A percentile compares a stretch with the other conserved stretches of the same genome.
These are phyloP conservation scores for Eimeria tenella DNA, from an alignment of 169 alveolate species.

Conservation along the genomic window DNA sequence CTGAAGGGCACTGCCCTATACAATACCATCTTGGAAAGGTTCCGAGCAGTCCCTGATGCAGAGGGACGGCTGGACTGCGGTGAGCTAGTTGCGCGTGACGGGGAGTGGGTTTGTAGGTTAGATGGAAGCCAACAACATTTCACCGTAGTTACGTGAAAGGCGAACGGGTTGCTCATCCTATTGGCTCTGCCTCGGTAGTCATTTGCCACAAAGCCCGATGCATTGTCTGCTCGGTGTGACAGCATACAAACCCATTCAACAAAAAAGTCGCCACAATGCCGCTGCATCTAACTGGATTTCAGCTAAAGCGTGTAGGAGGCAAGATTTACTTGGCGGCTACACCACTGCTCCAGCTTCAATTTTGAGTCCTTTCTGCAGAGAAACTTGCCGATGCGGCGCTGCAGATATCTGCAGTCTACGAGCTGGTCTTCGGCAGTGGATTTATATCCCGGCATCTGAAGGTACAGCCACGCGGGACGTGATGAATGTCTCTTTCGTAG, in stretches of 20 bases:
- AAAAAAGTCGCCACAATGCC: too few species aligned
- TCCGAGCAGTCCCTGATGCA: constrained; percentile 46
- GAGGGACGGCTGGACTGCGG: constrained; percentile 58
- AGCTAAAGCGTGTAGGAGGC: too few species aligned
- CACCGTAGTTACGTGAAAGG: background rate
- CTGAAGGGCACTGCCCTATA: constrained; percentile 60
- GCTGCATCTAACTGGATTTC: too few species aligned
- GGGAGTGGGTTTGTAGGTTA: too few species aligned
- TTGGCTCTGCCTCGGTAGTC: too few species aligned
- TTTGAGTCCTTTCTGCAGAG: constrained; percentile 47
- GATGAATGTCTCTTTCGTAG: background rate
- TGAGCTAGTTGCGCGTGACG: background rate
- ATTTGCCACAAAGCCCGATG: too few species aligned
- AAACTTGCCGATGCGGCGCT: constrained; percentile 74
- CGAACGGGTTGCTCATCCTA: background rate
- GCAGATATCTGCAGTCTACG: constrained; percentile 68
- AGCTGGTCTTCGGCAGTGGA: constrained; percentile 54
- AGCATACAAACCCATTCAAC: too few species aligned
- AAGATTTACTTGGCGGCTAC: too few species aligned
- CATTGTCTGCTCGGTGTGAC: too few species aligned
- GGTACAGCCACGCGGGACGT: background rate
- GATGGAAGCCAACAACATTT: too few species aligned
- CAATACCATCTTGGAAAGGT: constrained; percentile 32
- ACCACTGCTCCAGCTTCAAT: too few species aligned
- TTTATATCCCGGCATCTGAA: constrained; percentile 60